These are phyloP conservation scores for Penicillium sp. DNA, from an alignment of 2,329 filamentous ascomycete species.

Conservation along the genomic window DNA sequence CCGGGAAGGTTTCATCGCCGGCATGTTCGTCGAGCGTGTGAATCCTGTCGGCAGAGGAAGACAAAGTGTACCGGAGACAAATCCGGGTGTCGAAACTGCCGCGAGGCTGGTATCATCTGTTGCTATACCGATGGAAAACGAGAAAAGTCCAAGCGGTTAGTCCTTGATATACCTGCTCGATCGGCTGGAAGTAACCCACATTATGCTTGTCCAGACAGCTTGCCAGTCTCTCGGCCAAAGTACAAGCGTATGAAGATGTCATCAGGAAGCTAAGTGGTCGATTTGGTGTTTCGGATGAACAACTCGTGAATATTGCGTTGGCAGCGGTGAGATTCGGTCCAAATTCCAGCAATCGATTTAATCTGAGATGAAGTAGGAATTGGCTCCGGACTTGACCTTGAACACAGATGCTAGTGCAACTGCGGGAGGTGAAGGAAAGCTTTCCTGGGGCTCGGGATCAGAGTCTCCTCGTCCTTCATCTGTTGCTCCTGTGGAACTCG, in stretches of 20 bases:
- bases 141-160: constrained; percentile 42
- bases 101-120: constrained; percentile 41
- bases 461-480: constrained; percentile 23
- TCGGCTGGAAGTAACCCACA: neutral
- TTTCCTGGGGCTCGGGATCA: constrained; percentile 15
- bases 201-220: constrained; percentile 30
- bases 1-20: constrained; percentile 35
- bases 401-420: constrained; percentile 15
- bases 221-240: constrained; percentile 39
- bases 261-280: constrained; percentile 33
- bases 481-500: constrained; percentile 33
- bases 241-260: constrained; percentile 38
- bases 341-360: neutral
- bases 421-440: constrained; percentile 16
- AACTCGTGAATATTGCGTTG: constrained; percentile 32
- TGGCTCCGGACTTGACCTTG: constrained; percentile 19
- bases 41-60: constrained; percentile 43
- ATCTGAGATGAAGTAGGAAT: constrained; percentile 23
- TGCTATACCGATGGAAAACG: constrained; percentile 45
- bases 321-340: constrained; percentile 24
- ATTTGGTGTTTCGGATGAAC: constrained; percentile 35
- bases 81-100: constrained; percentile 41
- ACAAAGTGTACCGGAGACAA: constrained; percentile 45
- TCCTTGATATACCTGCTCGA: neutral
- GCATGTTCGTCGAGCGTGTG: constrained; percentile 40